Conservation (phyloP, 805 yeast genomes). For the Ogataea angusta region DNA sequence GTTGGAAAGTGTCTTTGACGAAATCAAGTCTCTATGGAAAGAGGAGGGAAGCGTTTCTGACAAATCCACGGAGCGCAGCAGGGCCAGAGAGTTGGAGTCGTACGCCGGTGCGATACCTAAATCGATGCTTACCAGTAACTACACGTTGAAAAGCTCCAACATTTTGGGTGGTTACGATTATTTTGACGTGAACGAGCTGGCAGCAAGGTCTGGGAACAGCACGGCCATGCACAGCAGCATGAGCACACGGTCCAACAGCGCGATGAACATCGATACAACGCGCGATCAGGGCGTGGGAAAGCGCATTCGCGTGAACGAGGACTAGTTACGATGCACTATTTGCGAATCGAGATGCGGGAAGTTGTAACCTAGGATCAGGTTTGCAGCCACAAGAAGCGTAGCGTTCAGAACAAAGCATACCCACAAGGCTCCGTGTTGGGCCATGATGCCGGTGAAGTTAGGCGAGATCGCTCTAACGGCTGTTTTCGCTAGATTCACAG, state of each 20-base stretch:
- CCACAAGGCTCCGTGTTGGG: slow-evolving; percentile 45
- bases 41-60: slow-evolving; percentile 12
- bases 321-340: slow-evolving; percentile 17
- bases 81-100: slow-evolving; percentile 25
- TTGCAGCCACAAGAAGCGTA: slow-evolving; percentile 47
- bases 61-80: slow-evolving; percentile 11
- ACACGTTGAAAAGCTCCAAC: slow-evolving; percentile 27
- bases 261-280: slow-evolving; percentile 15
- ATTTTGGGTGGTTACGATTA: slow-evolving; percentile 59
- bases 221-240: slow-evolving; percentile 28
- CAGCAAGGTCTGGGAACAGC: slow-evolving; percentile 39
- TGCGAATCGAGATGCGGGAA: slow-evolving; percentile 40
- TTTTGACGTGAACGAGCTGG: slow-evolving; percentile 55
- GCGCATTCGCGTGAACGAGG: slow-evolving; percentile 23
- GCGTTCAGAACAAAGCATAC: slow-evolving; percentile 53
- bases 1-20: slow-evolving; percentile 46
- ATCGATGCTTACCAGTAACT: slow-evolving; percentile 31
- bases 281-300: slow-evolving; percentile 23
- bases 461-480: slow-evolving; percentile 84
- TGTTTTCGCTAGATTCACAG: slow-evolving; percentile 83
- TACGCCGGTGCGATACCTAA: slow-evolving; percentile 33
- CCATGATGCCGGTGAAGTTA: slow-evolving; percentile 69
- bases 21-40: slow-evolving; percentile 39
- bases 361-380: slow-evolving; percentile 39
- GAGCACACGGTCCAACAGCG: slow-evolving; percentile 28